Percentiles rank a stretch among this genome's conserved stretches.
Evolutionary conservation across 192 early-diverging fungal genomes (phyloP).

Genomic region (Backusella liffmaniae): DNA sequence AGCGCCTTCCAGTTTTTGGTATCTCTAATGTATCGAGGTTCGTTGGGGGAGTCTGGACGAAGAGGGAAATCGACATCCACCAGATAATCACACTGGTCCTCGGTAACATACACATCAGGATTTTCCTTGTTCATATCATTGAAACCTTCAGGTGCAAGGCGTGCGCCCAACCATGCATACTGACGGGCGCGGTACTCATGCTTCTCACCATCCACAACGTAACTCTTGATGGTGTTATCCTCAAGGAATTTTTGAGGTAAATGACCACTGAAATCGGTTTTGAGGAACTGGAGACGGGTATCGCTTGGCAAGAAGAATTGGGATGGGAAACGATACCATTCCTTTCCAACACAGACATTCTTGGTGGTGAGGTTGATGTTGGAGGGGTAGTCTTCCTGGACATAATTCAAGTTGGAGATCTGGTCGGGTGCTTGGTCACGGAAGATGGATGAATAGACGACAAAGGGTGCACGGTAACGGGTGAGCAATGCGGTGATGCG

Average conservation of each 20-base stretch:
- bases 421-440: constrained; percentile 23
- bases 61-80: constrained; percentile 54
- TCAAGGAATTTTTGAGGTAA: constrained; percentile 82
- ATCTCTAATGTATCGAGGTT: constrained; percentile 49
- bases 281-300: constrained; percentile 68
- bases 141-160: constrained; percentile 46
- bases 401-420: constrained; percentile 19
- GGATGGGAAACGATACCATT: constrained; percentile 94
- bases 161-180: constrained; percentile 30
- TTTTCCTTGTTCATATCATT: constrained; percentile 73
- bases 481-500: constrained; percentile 65
- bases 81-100: constrained; percentile 60
- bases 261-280: constrained; percentile 71
- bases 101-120: constrained; percentile 55
- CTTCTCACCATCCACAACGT: background rate
- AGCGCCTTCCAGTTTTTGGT: constrained; percentile 57
- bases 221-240: constrained; percentile 4
- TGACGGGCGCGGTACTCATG: constrained; percentile 10
- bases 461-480: constrained; percentile 78
- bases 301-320: constrained; percentile 86
- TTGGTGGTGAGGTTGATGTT: constrained; percentile 18
- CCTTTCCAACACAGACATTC: constrained; percentile 84
- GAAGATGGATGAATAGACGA: constrained; percentile 50
- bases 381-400: constrained; percentile 26
- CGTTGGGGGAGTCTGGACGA: background rate